These are phyloP conservation scores for Metarhizium brunneum DNA, from an alignment of 2,329 filamentous ascomycete species.

Conservation along the genomic window DNA sequence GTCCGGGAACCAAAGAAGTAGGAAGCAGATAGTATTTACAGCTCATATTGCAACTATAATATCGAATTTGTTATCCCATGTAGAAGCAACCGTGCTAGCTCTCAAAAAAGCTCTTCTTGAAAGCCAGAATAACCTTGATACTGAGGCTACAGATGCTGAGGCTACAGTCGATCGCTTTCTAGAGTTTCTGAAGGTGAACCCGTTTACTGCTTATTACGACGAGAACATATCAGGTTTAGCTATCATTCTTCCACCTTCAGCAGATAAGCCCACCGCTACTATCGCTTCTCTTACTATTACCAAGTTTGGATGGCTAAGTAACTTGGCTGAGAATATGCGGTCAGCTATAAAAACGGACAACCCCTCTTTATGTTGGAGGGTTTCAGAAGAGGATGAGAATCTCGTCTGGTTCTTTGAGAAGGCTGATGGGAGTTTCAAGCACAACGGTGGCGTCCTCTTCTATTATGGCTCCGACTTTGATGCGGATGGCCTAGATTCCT, in stretches of 20 bases:
- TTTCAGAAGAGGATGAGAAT: constrained; percentile 92
- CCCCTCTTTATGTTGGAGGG: constrained; percentile 89
- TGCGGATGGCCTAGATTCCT: too few species aligned
- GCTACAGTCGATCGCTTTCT: constrained; percentile 83
- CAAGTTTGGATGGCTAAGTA: constrained; percentile 88
- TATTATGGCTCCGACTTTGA: constrained; percentile 80
- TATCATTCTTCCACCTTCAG: constrained; percentile 68
- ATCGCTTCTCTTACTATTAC: constrained; percentile 88
- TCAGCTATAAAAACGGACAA: constrained; percentile 89
- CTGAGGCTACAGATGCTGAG: constrained; percentile 47
- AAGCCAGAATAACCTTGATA: constrained; percentile 61
- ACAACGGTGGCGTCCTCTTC: constrained; percentile 83
- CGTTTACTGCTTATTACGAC: constrained; percentile 92
- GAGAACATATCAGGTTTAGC: constrained; percentile 88
- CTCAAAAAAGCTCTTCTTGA: constrained; percentile 69
- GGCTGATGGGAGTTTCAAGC: constrained; percentile 82
- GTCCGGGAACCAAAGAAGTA: too few species aligned
- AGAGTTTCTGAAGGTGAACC: constrained; percentile 62
- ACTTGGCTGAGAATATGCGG: constrained; percentile 93
- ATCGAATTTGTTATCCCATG: too few species aligned
- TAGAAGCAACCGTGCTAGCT: too few species aligned
- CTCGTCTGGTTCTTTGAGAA: constrained; percentile 98
- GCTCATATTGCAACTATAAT: too few species aligned
- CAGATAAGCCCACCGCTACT: constrained; percentile 63
- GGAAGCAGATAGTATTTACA: too few species aligned